phyloP scores from a whole-genome alignment of 169 alveolate genomes.

The Eimeria sp. region DNA sequence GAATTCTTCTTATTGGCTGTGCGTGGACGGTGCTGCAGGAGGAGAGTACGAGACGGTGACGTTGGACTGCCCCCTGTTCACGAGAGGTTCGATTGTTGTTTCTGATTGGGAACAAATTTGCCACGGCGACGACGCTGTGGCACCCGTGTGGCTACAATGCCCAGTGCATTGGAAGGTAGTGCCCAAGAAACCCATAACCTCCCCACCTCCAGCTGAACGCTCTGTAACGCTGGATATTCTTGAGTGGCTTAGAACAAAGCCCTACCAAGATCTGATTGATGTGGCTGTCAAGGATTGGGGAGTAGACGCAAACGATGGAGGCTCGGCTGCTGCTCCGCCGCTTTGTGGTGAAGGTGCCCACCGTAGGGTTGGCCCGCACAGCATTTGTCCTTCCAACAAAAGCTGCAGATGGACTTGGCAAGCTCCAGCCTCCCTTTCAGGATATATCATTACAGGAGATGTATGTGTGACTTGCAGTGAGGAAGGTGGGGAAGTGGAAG shows the following conservation, averaged over 20 bases:
- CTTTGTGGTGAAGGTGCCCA: neutral
- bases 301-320: neutral
- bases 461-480: constrained; percentile 19
- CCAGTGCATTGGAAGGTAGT: constrained; percentile 31
- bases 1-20: neutral
- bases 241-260: neutral
- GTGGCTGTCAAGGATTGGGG: constrained; percentile 28
- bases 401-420: neutral
- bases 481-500: neutral
- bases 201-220: neutral
- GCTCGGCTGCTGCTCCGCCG: neutral
- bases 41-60: constrained; percentile 99
- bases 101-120: constrained; percentile 29
- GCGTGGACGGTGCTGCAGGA: constrained; percentile 83
- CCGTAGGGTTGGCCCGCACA: neutral
- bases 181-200: constrained; percentile 10
- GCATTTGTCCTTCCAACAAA: neutral
- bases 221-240: neutral
- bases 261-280: constrained; percentile 5
- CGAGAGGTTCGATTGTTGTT: constrained; percentile 6
- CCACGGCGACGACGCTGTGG: constrained; percentile 59
- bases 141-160: constrained; percentile 56
- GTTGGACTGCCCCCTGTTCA: constrained; percentile 83
- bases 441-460: constrained; percentile 19
- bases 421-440: neutral